A percentile compares a stretch with the other conserved stretches of the same genome.
These are phyloP conservation scores for Salvia hispanica DNA, from an alignment of 257 asterid species.

Conservation along the genomic window DNA sequence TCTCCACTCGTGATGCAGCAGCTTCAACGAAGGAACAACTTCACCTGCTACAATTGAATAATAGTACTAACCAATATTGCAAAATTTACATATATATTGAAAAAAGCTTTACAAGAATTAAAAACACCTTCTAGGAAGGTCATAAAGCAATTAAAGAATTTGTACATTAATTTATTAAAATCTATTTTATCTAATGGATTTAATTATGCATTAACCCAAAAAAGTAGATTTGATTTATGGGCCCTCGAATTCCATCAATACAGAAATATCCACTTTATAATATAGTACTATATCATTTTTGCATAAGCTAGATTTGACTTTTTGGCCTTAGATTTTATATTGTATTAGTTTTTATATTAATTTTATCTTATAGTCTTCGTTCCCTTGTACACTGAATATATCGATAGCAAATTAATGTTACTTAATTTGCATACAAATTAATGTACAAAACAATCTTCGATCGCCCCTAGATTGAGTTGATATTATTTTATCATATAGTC, in stretches of 20 bases:
- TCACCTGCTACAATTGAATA: slow-evolving; percentile 33
- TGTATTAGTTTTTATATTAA: neutral
- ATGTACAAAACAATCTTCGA: too few species aligned
- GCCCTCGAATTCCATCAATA: slow-evolving; percentile 20
- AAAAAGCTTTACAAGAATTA: too few species aligned
- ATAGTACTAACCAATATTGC: neutral
- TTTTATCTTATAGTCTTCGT: neutral
- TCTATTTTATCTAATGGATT: neutral
- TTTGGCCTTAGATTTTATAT: neutral
- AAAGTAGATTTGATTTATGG: slow-evolving; percentile 31
- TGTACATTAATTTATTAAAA: too few species aligned
- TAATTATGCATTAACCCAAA: neutral
- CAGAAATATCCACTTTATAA: neutral
- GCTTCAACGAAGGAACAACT: slow-evolving; percentile 28
- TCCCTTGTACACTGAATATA: too few species aligned
- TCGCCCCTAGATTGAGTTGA: too few species aligned
- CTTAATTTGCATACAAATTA: too few species aligned
- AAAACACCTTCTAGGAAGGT: too few species aligned
- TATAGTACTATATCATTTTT: neutral
- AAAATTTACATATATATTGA: neutral
- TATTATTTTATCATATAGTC: too few species aligned
- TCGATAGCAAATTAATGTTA: too few species aligned
- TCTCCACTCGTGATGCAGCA: slow-evolving; percentile 27
- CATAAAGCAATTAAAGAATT: too few species aligned
- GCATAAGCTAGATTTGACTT: neutral